phyloP scores from a whole-genome alignment of 1,284 basidiomycete species.

The Cystobasidiaceae sp. region DNA sequence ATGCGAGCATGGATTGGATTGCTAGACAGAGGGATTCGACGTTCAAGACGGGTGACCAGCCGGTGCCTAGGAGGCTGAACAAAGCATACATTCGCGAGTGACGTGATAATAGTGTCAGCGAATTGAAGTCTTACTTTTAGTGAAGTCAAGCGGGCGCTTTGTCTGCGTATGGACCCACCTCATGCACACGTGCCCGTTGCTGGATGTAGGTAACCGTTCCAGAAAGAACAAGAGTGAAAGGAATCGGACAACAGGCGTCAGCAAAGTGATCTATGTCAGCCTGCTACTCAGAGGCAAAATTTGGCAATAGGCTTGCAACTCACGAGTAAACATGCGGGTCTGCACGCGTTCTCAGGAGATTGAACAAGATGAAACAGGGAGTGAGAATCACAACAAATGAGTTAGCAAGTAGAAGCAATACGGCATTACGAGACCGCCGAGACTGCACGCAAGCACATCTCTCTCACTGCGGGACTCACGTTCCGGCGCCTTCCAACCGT shows the following conservation, averaged over 20 bases:
- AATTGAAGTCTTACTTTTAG: too few relatives aligned
- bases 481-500: slow-evolving; percentile 42
- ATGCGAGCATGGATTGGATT: slow-evolving; percentile 45
- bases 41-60: slow-evolving; percentile 45
- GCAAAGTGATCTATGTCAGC: too few relatives aligned
- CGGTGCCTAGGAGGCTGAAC: slow-evolving; percentile 42
- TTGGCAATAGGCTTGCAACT: too few relatives aligned
- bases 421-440: too few relatives aligned
- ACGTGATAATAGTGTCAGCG: too few relatives aligned
- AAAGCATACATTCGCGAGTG: too few relatives aligned
- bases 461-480: slow-evolving; percentile 36
- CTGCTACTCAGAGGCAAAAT: too few relatives aligned
- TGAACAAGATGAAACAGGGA: neutral
- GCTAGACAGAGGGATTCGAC: slow-evolving; percentile 43
- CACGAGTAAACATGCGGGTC: slow-evolving; percentile 30
- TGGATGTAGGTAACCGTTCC: slow-evolving; percentile 9
- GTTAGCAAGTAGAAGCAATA: too few relatives aligned
- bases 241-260: too few relatives aligned
- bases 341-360: slow-evolving; percentile 34
- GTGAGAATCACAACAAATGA: neutral
- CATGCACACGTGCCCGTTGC: slow-evolving; percentile 45
- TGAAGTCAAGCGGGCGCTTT: too few relatives aligned
- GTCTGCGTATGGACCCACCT: neutral
- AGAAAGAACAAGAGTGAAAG: too few relatives aligned
- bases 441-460: too few relatives aligned